Percentiles rank a stretch among this genome's conserved stretches.
These are phyloP conservation scores for Pachyrhizus erosus DNA, from an alignment of 306 rosid species.

Conservation along the genomic window DNA sequence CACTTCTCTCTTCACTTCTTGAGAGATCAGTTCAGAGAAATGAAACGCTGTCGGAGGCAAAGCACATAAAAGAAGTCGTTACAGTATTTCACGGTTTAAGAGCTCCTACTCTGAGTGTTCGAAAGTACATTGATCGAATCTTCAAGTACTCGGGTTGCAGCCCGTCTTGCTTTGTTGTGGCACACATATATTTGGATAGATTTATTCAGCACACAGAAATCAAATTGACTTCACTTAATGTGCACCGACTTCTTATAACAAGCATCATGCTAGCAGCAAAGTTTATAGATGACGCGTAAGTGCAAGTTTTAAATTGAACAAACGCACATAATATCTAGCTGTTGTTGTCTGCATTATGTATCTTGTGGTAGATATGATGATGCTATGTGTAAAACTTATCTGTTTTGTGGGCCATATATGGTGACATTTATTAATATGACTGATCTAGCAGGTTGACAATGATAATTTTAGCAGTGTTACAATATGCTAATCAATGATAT, in stretches of 20 bases:
- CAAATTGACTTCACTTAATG: constrained; percentile 80
- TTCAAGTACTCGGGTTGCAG: constrained; percentile 95
- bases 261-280: constrained; percentile 93
- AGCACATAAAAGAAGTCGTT: constrained; percentile 56
- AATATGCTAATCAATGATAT: constrained; percentile 8
- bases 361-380: neutral
- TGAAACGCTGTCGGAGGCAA: constrained; percentile 63
- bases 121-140: constrained; percentile 79
- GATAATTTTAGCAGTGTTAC: constrained; percentile 5
- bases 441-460: neutral
- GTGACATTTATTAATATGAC: constrained; percentile 5
- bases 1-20: constrained; percentile 78
- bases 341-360: neutral
- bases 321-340: neutral
- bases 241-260: constrained; percentile 91
- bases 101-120: constrained; percentile 80
- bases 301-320: constrained; percentile 15
- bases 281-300: constrained; percentile 94
- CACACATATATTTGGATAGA: constrained; percentile 82
- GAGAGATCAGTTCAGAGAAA: constrained; percentile 78
- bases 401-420: neutral
- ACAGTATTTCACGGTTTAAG: constrained; percentile 86
- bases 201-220: constrained; percentile 61
- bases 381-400: neutral
- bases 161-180: constrained; percentile 91